Evolutionary conservation across 495 filamentous ascomycete genomes (phyloP).

Genomic region (Apodospora peruviana): DNA sequence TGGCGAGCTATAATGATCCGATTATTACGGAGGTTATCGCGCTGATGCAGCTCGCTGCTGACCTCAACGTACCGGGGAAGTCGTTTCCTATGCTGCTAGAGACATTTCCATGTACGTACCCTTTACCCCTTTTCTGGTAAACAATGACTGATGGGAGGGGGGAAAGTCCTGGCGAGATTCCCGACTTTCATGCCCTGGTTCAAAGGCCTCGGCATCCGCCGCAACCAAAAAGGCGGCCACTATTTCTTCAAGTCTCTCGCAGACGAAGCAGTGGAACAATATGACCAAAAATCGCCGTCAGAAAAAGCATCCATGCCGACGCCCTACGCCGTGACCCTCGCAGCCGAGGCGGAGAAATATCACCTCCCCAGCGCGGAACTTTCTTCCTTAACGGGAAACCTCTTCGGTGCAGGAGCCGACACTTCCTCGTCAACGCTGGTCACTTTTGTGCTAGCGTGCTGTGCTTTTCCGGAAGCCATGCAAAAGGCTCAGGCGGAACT

Average conservation of each 20-base stretch:
- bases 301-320: constrained; percentile 39
- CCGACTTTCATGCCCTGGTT: constrained; percentile 57
- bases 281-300: constrained; percentile 32
- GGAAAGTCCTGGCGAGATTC: constrained; percentile 46
- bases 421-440: constrained; percentile 60
- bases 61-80: constrained; percentile 59
- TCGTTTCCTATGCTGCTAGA: constrained; percentile 57
- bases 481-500: constrained; percentile 43
- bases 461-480: constrained; percentile 46
- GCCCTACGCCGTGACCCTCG: constrained; percentile 48
- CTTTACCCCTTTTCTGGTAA: too few relatives aligned
- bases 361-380: constrained; percentile 50
- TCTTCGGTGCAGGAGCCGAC: constrained; percentile 63
- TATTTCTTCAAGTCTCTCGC: constrained; percentile 54
- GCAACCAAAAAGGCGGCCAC: constrained; percentile 34
- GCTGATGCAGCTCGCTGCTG: constrained; percentile 59
- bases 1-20: constrained; percentile 52
- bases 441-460: constrained; percentile 58
- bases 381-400: constrained; percentile 52
- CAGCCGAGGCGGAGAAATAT: constrained; percentile 43
- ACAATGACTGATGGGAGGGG: too few relatives aligned
- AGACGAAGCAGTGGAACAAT: constrained; percentile 45
- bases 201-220: constrained; percentile 46
- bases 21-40: constrained; percentile 58
- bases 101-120: constrained; percentile 45